Base-by-base conservation (phyloP, 306 rosid species). In the Potentilla sterilis region DNA sequence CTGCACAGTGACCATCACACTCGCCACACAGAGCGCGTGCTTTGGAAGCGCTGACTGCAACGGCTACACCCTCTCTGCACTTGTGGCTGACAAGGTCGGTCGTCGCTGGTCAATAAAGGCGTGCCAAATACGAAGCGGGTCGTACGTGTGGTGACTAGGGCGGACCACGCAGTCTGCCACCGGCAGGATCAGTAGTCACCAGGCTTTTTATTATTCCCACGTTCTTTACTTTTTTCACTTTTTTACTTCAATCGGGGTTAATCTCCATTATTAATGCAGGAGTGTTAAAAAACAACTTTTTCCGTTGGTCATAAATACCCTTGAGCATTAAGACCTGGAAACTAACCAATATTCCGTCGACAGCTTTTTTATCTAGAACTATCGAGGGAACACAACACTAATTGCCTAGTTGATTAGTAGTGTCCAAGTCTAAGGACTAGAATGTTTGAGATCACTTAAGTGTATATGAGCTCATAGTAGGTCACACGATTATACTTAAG, bases 71-170 rank as follows among this genome's bases (percentile, higher is more conserved):
- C 21, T 22, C 42, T 48, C 2, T 0, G 18, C 16, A 18, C 13
- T 1, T 10, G 61, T 7, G 59, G 16, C 28, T 10, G 46, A 9
- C 48, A 11, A 37, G 13, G 22, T 52, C 16, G 9, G 52, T 72
- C 41, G 9, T 28, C 16, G 1, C 37, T 43, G 64, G 77, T 81
- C 78, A 76, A 81, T 1, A 54, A 71, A 22, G 42, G 48, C 19
- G 19, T 35, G 84, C 57, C 3, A 18, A 11, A 40, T 22, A 55
- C 67, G 67, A 38, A 21, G 67, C 24, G 41, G 1, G 22, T 49
- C 22, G 52, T 13, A 38, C 22, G 41, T 72, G 59, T 6, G n/a
- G 54, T 49, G 54, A 49, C 14, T 49, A 15, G 59, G 59, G 8
- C 21, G 57, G 19, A 6, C 57, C 57, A 6, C 57, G 7, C 6